Conservation (phyloP, 768 basidiomycete species). For the Phanerochaete carnosa region DNA sequence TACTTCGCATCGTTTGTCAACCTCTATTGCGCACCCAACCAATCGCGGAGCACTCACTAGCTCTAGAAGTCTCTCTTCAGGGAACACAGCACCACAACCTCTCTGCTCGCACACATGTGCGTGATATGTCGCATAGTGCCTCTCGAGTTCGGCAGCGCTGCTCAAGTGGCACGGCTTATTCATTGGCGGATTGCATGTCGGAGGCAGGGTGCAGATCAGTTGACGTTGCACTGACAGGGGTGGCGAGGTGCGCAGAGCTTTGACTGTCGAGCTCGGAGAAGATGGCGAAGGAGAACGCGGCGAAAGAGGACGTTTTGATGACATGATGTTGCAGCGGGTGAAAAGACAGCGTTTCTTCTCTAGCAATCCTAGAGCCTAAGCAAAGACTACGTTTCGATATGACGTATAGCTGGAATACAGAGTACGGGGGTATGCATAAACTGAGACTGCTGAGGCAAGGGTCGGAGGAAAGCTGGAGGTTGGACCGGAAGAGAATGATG, state of each 20-base stretch:
- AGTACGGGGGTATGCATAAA: no score
- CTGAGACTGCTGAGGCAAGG: no score
- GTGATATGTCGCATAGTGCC: slow-evolving; percentile 81
- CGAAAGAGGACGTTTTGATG: background rate
- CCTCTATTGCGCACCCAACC: background rate
- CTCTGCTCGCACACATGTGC: slow-evolving; percentile 75
- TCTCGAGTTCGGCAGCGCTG: slow-evolving; percentile 67
- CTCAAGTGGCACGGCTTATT: slow-evolving; percentile 61
- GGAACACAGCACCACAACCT: slow-evolving; percentile 79
- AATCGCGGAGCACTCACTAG: slow-evolving; percentile 53
- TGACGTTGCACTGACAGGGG: slow-evolving; percentile 29
- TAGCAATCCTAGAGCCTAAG: no score
- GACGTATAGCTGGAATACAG: no score
- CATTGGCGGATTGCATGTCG: slow-evolving; percentile 64
- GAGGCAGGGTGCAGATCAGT: slow-evolving; percentile 72
- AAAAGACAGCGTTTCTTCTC: no score
- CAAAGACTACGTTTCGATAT: no score
- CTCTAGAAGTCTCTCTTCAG: slow-evolving; percentile 73
- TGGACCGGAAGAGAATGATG: no score
- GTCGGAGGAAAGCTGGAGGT: no score
- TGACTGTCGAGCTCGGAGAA: slow-evolving; percentile 14
- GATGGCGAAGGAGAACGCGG: slow-evolving; percentile 12
- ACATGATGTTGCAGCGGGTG: background rate
- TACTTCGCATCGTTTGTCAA: slow-evolving; percentile 24
- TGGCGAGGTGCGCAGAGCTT: slow-evolving; percentile 18